Evolutionary conservation across 805 yeast species (phyloP).

Genomic region (Kodamaea jinghongensis): DNA sequence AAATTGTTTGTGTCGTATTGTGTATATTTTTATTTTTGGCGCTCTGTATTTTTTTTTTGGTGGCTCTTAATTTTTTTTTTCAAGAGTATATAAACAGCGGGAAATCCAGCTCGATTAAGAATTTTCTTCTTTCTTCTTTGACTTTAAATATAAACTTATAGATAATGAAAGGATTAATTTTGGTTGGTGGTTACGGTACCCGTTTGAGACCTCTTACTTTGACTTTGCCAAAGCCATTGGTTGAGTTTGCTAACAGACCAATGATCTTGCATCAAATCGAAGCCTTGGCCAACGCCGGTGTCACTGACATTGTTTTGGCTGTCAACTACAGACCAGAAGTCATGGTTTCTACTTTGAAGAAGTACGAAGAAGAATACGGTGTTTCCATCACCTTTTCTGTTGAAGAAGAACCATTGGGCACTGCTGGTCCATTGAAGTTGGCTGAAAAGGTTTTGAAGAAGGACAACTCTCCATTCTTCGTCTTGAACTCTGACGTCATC

Average conservation of each 20-base stretch:
- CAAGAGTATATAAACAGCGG: slow-evolving; percentile 5
- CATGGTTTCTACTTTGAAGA: slow-evolving; percentile 91
- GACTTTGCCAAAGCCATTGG: slow-evolving; percentile 94
- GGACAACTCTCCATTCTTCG: slow-evolving; percentile 96
- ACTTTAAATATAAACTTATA: not conserved
- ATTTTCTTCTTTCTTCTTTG: slow-evolving; percentile 8
- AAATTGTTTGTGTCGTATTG: slow-evolving; percentile 1
- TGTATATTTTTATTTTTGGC: not conserved
- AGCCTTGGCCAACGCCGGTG: slow-evolving; percentile 97
- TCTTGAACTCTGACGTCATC: slow-evolving; percentile 95
- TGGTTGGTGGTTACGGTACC: slow-evolving; percentile 99
- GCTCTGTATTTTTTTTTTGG: slow-evolving; percentile 1
- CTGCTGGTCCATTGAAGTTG: slow-evolving; percentile 98
- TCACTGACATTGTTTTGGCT: slow-evolving; percentile 96
- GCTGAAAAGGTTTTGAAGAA: slow-evolving; percentile 92
- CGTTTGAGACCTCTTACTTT: slow-evolving; percentile 98
- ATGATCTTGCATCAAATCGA: slow-evolving; percentile 99
- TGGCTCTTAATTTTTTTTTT: not conserved
- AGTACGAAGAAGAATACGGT: slow-evolving; percentile 94
- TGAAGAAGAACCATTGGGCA: slow-evolving; percentile 98
- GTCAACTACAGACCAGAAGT: slow-evolving; percentile 99
- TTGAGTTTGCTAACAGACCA: slow-evolving; percentile 98
- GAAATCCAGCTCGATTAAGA: slow-evolving; percentile 1
- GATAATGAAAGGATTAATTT: slow-evolving; percentile 89
- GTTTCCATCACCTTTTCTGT: slow-evolving; percentile 94